Evolutionary conservation across 768 basidiomycete genomes (phyloP).

Genomic region (Rhodocollybia butyracea): DNA sequence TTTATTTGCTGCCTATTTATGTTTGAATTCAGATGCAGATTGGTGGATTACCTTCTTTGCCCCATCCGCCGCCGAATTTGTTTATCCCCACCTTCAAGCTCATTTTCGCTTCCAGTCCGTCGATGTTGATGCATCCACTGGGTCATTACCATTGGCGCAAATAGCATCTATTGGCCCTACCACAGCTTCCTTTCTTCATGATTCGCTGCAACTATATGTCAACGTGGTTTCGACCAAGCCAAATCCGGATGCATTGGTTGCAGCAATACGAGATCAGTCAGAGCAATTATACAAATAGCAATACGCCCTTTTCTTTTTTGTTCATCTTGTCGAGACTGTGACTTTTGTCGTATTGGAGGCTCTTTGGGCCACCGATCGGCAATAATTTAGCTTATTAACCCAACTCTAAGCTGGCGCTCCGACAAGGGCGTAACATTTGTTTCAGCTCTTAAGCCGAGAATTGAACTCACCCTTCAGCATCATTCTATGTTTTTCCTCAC

Average conservation of each 20-base stretch:
- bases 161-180: conserved; percentile 44
- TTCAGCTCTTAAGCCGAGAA: not conserved
- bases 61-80: conserved; percentile 64
- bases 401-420: conserved; percentile 1
- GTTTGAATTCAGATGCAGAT: conserved; percentile 14
- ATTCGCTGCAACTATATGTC: conserved; percentile 44
- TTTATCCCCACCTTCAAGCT: conserved; percentile 42
- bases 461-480: not conserved
- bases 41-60: conserved; percentile 82
- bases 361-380: no score
- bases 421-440: conserved; percentile 4
- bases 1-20: not conserved
- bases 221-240: conserved; percentile 57
- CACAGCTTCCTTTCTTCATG: conserved; percentile 39
- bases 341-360: no score
- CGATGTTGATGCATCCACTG: not conserved
- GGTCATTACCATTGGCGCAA: conserved; percentile 16
- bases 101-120: conserved; percentile 22
- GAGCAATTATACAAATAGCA: not conserved
- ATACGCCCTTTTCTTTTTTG: not conserved
- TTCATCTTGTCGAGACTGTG: not conserved
- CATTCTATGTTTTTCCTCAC: not conserved
- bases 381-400: no score
- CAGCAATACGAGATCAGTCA: conserved; percentile 25
- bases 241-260: conserved; percentile 46